These are phyloP conservation scores for Priceomyces carsonii DNA, from an alignment of 805 yeast species.

Conservation along the genomic window DNA sequence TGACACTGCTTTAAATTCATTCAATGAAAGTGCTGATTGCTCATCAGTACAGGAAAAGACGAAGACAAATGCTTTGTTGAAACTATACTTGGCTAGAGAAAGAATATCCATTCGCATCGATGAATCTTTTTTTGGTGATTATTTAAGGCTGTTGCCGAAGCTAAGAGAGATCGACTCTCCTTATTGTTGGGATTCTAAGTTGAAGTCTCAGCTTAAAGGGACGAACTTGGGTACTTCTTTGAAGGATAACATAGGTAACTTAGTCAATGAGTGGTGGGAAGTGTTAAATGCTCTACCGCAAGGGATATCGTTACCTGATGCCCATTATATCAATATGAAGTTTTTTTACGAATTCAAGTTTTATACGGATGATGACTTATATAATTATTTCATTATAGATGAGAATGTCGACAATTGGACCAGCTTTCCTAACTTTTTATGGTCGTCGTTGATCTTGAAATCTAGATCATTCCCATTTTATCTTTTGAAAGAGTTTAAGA, in stretches of 20 bases:
- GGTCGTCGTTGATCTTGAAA: slow-evolving; percentile 71
- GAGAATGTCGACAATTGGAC: slow-evolving; percentile 51
- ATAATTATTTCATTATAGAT: slow-evolving; percentile 24
- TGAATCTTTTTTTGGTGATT: slow-evolving; percentile 27
- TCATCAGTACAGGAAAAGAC: slow-evolving; percentile 13
- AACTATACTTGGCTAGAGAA: slow-evolving; percentile 35
- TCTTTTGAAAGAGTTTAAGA: slow-evolving; percentile 42
- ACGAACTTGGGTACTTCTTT: slow-evolving; percentile 68
- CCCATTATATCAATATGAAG: slow-evolving; percentile 41
- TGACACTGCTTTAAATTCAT: slow-evolving; percentile 23
- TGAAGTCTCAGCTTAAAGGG: slow-evolving; percentile 55
- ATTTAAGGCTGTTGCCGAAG: slow-evolving; percentile 34
- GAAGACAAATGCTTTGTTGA: slow-evolving; percentile 29
- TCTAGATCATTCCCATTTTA: slow-evolving; percentile 83
- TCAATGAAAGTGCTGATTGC: slow-evolving; percentile 11
- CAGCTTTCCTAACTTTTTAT: slow-evolving; percentile 64
- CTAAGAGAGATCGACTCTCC: slow-evolving; percentile 57
- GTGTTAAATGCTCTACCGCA: slow-evolving; percentile 32
- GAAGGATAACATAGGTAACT: slow-evolving; percentile 41
- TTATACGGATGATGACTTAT: slow-evolving; percentile 35
- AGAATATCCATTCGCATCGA: slow-evolving; percentile 12
- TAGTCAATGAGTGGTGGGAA: slow-evolving; percentile 66
- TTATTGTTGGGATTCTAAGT: slow-evolving; percentile 59
- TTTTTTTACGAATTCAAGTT: slow-evolving; percentile 45
- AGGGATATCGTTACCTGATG: slow-evolving; percentile 26